Conservation (phyloP, 192 early-diverging fungal species). For the Linnemannia schmuckeri region DNA sequence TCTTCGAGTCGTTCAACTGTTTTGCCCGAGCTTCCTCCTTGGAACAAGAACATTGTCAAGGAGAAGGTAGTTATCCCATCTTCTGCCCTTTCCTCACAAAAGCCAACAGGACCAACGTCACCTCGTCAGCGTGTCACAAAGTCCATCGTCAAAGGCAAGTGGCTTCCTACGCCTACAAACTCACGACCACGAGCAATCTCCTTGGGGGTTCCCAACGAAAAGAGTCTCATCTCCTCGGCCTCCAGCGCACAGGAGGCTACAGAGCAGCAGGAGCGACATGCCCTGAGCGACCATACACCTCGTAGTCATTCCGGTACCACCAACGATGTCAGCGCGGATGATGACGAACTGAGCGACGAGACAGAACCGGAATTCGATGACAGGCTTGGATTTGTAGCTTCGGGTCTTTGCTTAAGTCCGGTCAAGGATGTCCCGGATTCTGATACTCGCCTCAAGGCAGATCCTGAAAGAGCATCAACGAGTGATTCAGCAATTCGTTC, state of each 20-base stretch:
- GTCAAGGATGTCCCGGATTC: not conserved
- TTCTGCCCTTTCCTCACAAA: not conserved
- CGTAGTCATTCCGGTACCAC: slow-evolving; percentile 2
- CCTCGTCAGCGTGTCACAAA: slow-evolving; percentile 22
- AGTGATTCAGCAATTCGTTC: not conserved
- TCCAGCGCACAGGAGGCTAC: not conserved
- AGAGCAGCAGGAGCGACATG: not conserved
- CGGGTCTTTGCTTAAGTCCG: not conserved
- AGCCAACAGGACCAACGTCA: not conserved
- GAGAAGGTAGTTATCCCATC: not conserved
- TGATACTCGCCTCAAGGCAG: not conserved
- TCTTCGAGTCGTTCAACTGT: not conserved
- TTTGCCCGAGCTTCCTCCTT: slow-evolving; percentile 13
- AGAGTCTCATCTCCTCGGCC: not conserved
- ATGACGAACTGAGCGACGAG: slow-evolving; percentile 40
- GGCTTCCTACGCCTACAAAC: slow-evolving; percentile 3
- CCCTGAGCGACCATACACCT: slow-evolving; percentile 25
- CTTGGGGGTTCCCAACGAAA: slow-evolving; percentile 16
- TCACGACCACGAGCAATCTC: slow-evolving; percentile 33
- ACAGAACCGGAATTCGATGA: slow-evolving; percentile 28
- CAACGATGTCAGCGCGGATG: slow-evolving; percentile 8
- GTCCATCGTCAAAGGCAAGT: not conserved
- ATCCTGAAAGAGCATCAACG: not conserved
- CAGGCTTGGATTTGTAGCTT: not conserved
- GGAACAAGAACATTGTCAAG: slow-evolving; percentile 40